Percentiles rank a stretch among this genome's conserved stretches.
phyloP scores from a whole-genome alignment of 139 green algal genomes.

The Pedinophyceae sp. region DNA sequence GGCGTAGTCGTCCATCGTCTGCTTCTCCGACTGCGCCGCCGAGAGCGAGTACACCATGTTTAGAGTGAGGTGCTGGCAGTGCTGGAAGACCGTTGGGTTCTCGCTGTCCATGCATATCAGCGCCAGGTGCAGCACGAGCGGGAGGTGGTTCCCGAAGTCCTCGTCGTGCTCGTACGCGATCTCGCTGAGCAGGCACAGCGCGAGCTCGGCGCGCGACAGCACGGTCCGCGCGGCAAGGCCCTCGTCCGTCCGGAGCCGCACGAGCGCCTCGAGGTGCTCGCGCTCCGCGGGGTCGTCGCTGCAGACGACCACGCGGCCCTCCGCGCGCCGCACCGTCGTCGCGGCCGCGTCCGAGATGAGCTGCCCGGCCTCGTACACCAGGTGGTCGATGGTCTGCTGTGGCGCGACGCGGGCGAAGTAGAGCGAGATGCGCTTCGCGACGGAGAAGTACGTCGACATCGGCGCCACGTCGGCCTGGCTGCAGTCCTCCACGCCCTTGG shows the following conservation, averaged over 20 bases:
- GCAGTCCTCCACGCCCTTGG: slow-evolving; percentile 33
- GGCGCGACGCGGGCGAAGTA: slow-evolving; percentile 62
- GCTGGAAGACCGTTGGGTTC: slow-evolving; percentile 18
- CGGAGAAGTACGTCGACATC: slow-evolving; percentile 31
- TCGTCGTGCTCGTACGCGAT: slow-evolving; percentile 80
- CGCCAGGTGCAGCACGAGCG: slow-evolving; percentile 56
- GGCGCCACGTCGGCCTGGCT: neutral
- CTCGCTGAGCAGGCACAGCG: slow-evolving; percentile 72
- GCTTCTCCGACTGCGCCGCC: slow-evolving; percentile 26
- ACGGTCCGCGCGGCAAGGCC: too few relatives aligned
- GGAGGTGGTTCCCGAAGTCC: slow-evolving; percentile 61
- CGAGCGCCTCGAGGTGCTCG: neutral
- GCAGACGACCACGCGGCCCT: too few relatives aligned
- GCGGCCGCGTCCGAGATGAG: slow-evolving; percentile 15
- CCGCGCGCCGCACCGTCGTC: too few relatives aligned
- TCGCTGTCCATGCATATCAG: slow-evolving; percentile 18
- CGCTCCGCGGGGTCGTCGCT: neutral
- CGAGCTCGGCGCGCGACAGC: slow-evolving; percentile 61
- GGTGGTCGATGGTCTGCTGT: slow-evolving; percentile 69
- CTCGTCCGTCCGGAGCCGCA: neutral
- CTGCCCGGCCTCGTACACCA: slow-evolving; percentile 47
- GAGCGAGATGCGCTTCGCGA: slow-evolving; percentile 60
- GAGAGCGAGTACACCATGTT: slow-evolving; percentile 57
- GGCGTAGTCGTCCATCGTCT: neutral
- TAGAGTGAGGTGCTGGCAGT: slow-evolving; percentile 49